Base-by-base conservation (phyloP, 768 basidiomycete genomes). In the Leccinum arenicola region DNA sequence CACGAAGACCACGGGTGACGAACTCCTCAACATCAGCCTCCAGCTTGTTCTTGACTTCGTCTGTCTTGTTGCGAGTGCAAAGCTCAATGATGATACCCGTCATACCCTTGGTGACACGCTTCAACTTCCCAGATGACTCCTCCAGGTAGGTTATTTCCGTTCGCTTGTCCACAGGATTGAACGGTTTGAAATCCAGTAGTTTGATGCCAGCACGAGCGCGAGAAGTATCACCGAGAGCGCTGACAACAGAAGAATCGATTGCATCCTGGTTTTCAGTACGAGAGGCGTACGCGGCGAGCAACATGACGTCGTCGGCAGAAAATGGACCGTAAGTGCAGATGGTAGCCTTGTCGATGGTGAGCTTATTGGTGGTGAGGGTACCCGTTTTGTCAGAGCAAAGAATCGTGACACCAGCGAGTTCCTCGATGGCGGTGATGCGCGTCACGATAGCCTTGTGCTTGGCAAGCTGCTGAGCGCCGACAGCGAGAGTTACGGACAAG, bases 51-150 rank as follows among this genome's bases (percentile, higher is more conserved):
- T 98, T 95, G 48, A 94, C 66, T 62, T 93, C 93, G 14, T 91
- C 88, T 40, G 91, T 91, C 86, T 98, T 98, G 89, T 97, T 95
- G 73, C 96, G 91, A 23, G 91, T 82, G 86, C 95, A 98, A 52
- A 97, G 89, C 59, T 96, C 93, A 71, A 97, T 95, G 80, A 98
- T 94, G 76, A 93, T 90, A 80, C 95, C 96, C 48, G 96, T 98
- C 96, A 98, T 98, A 74, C 96, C 96, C 88, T 98, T 98, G 73
- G 96, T 97, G 70, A 96, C 96, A 69, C 96, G 93, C 86, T 96
- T 97, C 66, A 98, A 84, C 75, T 90, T 93, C 76, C 96, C 96
- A n/a, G 91, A 82, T 8, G 93, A 82, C 75, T 95, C 89, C 74
- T 97, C 95, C 51, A 85, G 88, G 81, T 98, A 98, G 52, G 96